These are phyloP conservation scores for Graphiopsis chlorocephala DNA, from an alignment of 2,329 filamentous ascomycete genomes.

Conservation along the genomic window DNA sequence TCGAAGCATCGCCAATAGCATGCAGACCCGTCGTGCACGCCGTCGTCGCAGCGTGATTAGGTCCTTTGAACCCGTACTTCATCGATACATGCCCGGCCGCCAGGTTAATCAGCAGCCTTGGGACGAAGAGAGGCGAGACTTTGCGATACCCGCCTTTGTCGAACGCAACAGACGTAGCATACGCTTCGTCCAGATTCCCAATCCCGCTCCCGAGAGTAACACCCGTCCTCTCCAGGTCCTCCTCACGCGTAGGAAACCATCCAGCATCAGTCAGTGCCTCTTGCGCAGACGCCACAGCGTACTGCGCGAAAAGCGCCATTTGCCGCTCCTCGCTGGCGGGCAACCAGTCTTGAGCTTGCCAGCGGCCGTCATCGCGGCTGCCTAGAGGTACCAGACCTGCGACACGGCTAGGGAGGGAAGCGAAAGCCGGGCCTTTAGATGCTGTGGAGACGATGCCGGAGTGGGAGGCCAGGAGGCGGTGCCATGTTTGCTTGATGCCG, in stretches of 20 bases:
- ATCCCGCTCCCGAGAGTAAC: conserved; percentile 95
- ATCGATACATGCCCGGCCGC: conserved; percentile 94
- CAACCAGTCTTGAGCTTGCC: conserved; percentile 49
- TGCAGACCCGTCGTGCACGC: conserved; percentile 96
- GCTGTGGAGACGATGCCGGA: conserved; percentile 77
- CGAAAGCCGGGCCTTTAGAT: conserved; percentile 61
- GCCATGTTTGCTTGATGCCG: conserved; percentile 69
- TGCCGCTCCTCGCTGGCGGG: conserved; percentile 61
- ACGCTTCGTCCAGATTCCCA: conserved; percentile 88
- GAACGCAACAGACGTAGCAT: conserved; percentile 75
- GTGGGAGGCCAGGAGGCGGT: conserved; percentile 71
- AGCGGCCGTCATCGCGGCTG: conserved; percentile 40
- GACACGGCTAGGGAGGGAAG: conserved; percentile 75
- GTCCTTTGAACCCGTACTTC: conserved; percentile 81
- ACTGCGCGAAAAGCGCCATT: conserved; percentile 90
- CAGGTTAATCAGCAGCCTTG: conserved; percentile 88
- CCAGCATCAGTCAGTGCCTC: conserved; percentile 82
- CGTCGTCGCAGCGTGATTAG: conserved; percentile 89
- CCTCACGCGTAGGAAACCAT: conserved; percentile 63
- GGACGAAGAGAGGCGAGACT: conserved; percentile 90
- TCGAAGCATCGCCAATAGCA: conserved; percentile 88
- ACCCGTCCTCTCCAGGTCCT: conserved; percentile 73
- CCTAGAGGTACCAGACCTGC: conserved; percentile 75
- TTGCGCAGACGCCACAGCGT: conserved; percentile 78
- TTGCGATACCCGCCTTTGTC: conserved; percentile 80